Evolutionary conservation across 2,329 filamentous ascomycete species (phyloP).

Genomic region (Xylariaceae sp.): DNA sequence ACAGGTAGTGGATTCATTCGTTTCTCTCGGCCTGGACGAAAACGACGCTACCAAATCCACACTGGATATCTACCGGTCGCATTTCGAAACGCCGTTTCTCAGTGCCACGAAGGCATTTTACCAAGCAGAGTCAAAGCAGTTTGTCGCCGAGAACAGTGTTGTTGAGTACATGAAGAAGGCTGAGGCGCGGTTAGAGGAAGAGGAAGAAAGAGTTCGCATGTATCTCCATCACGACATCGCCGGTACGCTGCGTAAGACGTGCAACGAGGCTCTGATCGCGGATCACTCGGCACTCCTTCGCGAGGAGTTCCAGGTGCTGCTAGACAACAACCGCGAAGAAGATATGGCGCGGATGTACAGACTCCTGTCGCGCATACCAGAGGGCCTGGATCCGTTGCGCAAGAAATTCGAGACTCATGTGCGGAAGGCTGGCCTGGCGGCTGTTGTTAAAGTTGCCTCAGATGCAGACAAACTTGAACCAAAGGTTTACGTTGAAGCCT

Average conservation of each 20-base stretch:
- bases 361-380: constrained; percentile 79
- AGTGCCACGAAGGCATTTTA: constrained; percentile 81
- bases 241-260: constrained; percentile 74
- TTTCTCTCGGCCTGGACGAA: constrained; percentile 91
- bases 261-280: constrained; percentile 82
- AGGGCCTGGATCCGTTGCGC: constrained; percentile 84
- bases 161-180: constrained; percentile 99
- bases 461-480: constrained; percentile 89
- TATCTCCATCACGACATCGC: constrained; percentile 91
- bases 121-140: constrained; percentile 84
- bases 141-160: constrained; percentile 92
- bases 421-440: constrained; percentile 77
- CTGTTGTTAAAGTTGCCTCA: constrained; percentile 84
- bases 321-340: constrained; percentile 91
- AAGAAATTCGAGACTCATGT: constrained; percentile 89
- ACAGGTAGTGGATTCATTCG: constrained; percentile 92
- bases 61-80: constrained; percentile 85
- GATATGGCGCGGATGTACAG: constrained; percentile 97
- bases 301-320: constrained; percentile 89
- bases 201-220: constrained; percentile 87
- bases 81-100: constrained; percentile 92
- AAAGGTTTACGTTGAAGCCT: constrained; percentile 91
- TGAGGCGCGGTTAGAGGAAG: constrained; percentile 79
- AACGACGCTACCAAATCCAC: constrained; percentile 89
- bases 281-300: constrained; percentile 81